Percentiles rank a stretch among this genome's conserved stretches.
phyloP scores from a whole-genome alignment of 306 rosid genomes.

The Ceratonia siliqua region DNA sequence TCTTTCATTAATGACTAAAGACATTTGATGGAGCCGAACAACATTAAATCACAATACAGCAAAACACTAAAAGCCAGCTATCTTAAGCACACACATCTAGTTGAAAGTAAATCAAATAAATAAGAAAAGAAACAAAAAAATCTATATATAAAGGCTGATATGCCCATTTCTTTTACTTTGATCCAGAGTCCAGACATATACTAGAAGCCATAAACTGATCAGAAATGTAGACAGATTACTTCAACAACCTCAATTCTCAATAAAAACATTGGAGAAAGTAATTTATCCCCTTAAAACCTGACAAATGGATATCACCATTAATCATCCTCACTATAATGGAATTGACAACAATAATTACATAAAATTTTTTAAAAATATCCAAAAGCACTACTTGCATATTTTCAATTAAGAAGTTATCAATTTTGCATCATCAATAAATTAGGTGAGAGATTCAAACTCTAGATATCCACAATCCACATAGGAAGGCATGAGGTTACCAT shows the following conservation, averaged over 20 bases:
- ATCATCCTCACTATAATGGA: not conserved
- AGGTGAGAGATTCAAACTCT: constrained; percentile 6
- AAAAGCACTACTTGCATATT: not conserved
- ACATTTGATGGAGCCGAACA: constrained; percentile 31
- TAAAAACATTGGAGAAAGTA: not conserved
- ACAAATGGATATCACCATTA: not conserved
- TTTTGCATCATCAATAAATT: not conserved
- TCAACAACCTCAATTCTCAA: constrained; percentile 1
- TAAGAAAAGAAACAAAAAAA: not conserved
- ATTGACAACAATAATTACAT: not conserved
- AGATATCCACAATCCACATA: not conserved
- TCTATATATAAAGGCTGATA: constrained; percentile 10
- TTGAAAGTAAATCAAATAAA: not conserved
- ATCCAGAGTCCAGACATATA: constrained; percentile 6
- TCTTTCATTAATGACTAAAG: constrained; percentile 91
- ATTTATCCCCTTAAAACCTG: not conserved
- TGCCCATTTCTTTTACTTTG: not conserved
- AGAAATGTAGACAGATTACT: not conserved
- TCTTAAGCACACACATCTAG: not conserved
- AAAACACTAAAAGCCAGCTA: not conserved
- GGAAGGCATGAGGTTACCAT: not conserved
- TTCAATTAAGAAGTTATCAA: not conserved
- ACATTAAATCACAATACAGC: constrained; percentile 32
- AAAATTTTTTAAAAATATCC: not conserved
- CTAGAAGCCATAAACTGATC: constrained; percentile 7